phyloP scores from a whole-genome alignment of 345 rosid genomes.

The Gossypium anomalum region DNA sequence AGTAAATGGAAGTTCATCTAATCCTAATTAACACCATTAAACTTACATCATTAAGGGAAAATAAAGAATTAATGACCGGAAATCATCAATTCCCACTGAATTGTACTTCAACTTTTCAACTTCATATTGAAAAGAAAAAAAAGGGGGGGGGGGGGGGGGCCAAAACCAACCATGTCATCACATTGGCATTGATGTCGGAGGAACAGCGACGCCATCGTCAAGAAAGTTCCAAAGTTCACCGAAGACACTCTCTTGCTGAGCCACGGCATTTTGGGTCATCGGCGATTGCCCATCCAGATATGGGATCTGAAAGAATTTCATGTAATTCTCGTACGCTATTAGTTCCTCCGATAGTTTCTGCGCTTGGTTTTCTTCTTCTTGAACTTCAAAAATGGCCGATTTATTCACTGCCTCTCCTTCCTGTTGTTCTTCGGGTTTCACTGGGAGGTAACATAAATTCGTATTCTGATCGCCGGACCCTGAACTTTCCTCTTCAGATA shows the following conservation, averaged over 20 bases:
- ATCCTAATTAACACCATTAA: not conserved
- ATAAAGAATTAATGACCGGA: not conserved
- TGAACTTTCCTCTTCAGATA: conserved; percentile 27
- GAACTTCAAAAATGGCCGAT: conserved; percentile 8
- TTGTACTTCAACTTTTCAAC: not conserved
- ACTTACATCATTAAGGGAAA: not conserved
- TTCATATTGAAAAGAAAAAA: too few species aligned
- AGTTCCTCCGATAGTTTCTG: conserved; percentile 65
- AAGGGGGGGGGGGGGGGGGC: not conserved
- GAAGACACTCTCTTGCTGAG: conserved; percentile 42
- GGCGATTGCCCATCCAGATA: conserved; percentile 61
- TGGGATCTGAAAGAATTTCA: conserved; percentile 74
- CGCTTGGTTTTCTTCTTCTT: conserved; percentile 38
- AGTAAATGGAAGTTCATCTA: not conserved
- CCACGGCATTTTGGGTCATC: conserved; percentile 21
- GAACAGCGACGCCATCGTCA: conserved; percentile 23
- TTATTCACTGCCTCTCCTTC: conserved; percentile 13
- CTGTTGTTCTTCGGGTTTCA: conserved; percentile 11
- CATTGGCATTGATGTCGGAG: conserved; percentile 17
- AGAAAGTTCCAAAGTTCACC: conserved; percentile 64
- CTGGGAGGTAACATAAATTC: not conserved
- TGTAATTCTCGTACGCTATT: conserved; percentile 62
- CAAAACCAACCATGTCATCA: not conserved
- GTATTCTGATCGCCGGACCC: conserved; percentile 16
- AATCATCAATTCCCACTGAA: conserved; percentile 1